Conservation (phyloP, 1,139 yeast species). For the Zygoascus meyerae region DNA sequence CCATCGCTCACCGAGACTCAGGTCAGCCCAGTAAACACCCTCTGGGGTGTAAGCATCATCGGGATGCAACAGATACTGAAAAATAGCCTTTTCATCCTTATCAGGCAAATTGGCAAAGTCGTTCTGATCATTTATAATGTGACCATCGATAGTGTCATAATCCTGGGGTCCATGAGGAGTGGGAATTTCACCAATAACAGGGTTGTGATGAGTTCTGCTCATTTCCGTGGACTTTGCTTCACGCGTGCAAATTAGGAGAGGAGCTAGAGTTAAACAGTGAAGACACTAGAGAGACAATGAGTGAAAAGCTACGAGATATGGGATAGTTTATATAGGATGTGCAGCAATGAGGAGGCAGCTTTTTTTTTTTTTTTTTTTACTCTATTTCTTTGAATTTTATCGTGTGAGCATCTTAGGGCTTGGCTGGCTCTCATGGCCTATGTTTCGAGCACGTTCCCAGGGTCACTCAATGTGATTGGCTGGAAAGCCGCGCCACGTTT, state of each 20-base stretch:
- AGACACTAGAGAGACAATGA: not conserved
- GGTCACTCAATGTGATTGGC: not conserved
- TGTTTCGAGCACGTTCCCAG: not conserved
- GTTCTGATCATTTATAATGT: constrained; percentile 21
- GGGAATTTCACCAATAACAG: constrained; percentile 33
- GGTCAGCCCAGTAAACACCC: constrained; percentile 38
- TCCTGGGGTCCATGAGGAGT: constrained; percentile 35
- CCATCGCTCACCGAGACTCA: constrained; percentile 28
- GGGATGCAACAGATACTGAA: constrained; percentile 31
- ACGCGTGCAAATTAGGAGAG: not conserved
- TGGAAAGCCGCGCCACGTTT: not conserved
- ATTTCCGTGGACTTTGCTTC: not conserved
- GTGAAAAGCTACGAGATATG: not conserved
- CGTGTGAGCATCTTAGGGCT: constrained; percentile 3
- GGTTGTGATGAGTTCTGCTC: constrained; percentile 26
- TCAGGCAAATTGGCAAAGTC: constrained; percentile 21
- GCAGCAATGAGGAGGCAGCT: not conserved
- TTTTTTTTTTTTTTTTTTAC: not conserved
- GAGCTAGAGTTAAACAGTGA: not conserved
- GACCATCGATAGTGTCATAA: constrained; percentile 33
- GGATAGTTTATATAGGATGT: not conserved
- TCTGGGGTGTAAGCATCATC: constrained; percentile 29
- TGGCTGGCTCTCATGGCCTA: not conserved
- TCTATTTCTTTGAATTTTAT: not conserved
- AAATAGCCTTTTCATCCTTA: constrained; percentile 33